phyloP scores from a whole-genome alignment of 2,329 filamentous ascomycete species.

The Stagonosporopsis vannaccii region DNA sequence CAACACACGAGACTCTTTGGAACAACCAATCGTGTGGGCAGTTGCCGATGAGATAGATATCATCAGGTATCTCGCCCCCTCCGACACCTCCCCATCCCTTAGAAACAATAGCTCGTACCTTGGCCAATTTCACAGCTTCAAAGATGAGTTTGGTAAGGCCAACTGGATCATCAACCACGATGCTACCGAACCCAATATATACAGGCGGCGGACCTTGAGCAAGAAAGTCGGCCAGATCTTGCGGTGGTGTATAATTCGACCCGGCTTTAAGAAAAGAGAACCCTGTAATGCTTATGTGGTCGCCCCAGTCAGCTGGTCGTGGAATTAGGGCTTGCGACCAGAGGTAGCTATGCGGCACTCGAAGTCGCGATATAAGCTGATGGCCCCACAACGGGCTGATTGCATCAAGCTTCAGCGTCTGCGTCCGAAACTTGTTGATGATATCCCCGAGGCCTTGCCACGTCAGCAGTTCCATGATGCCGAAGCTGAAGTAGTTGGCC shows the following conservation, averaged over 20 bases:
- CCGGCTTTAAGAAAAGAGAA: conserved; percentile 54
- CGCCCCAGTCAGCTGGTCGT: conserved; percentile 32
- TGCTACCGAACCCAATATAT: conserved; percentile 65
- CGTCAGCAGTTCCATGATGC: conserved; percentile 57
- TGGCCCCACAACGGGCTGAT: conserved; percentile 50
- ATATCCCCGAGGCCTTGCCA: conserved; percentile 61
- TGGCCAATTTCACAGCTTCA: conserved; percentile 52
- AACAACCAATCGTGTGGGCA: conserved; percentile 67
- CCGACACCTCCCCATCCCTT: conserved; percentile 61
- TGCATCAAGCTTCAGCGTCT: conserved; percentile 52
- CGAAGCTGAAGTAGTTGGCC: conserved; percentile 57
- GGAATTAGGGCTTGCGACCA: conserved; percentile 53
- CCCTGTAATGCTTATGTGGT: conserved; percentile 51
- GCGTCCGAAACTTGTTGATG: conserved; percentile 55
- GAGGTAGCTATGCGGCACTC: conserved; percentile 55
- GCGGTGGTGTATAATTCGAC: conserved; percentile 51
- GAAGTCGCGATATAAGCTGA: conserved; percentile 47
- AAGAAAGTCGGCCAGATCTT: conserved; percentile 55
- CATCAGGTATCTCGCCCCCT: conserved; percentile 40
- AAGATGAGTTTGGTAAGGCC: conserved; percentile 56
- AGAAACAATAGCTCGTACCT: conserved; percentile 60
- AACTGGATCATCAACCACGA: conserved; percentile 61
- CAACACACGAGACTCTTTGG: conserved; percentile 61
- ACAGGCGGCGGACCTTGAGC: conserved; percentile 59
- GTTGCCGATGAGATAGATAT: conserved; percentile 62